These are phyloP conservation scores for Blastobotrys petasosporus DNA, from an alignment of 1,139 yeast species.

Conservation along the genomic window DNA sequence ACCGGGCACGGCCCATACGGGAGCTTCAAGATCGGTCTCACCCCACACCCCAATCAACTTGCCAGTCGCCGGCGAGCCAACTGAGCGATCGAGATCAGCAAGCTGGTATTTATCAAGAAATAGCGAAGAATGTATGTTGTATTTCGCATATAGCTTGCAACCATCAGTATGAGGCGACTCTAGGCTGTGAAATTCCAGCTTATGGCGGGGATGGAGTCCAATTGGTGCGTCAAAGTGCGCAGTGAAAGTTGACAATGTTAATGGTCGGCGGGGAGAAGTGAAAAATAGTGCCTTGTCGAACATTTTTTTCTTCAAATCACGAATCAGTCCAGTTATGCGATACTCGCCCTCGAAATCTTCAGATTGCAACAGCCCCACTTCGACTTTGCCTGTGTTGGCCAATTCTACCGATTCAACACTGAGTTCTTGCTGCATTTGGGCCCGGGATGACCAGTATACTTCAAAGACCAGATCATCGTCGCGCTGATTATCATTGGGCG, in stretches of 20 bases:
- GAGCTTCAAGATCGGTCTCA: slow-evolving; percentile 42
- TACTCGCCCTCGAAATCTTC: slow-evolving; percentile 20
- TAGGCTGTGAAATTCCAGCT: slow-evolving; percentile 17
- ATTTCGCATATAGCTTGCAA: slow-evolving; percentile 38
- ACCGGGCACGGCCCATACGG: slow-evolving; percentile 41
- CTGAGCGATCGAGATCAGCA: slow-evolving; percentile 30
- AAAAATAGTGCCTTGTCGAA: slow-evolving; percentile 23
- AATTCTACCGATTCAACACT: not conserved
- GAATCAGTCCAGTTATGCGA: slow-evolving; percentile 25
- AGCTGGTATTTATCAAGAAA: slow-evolving; percentile 40
- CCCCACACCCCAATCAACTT: slow-evolving; percentile 39
- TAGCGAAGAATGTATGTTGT: slow-evolving; percentile 35
- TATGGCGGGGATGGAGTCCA: slow-evolving; percentile 43
- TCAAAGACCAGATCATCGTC: slow-evolving; percentile 25
- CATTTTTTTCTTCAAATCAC: slow-evolving; percentile 18
- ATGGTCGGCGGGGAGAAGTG: slow-evolving; percentile 18
- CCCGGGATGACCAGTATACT: slow-evolving; percentile 18
- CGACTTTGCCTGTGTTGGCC: slow-evolving; percentile 17
- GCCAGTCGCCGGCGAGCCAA: slow-evolving; percentile 31
- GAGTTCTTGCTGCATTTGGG: not conserved
- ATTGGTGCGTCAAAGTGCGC: slow-evolving; percentile 35
- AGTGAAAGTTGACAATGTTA: slow-evolving; percentile 24
- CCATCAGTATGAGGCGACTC: slow-evolving; percentile 18
- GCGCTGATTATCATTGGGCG: slow-evolving; percentile 21
- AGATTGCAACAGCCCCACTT: slow-evolving; percentile 25